Evolutionary conservation across 2,329 filamentous ascomycete species (phyloP).

Genomic region (Chaetothyriales sp.): DNA sequence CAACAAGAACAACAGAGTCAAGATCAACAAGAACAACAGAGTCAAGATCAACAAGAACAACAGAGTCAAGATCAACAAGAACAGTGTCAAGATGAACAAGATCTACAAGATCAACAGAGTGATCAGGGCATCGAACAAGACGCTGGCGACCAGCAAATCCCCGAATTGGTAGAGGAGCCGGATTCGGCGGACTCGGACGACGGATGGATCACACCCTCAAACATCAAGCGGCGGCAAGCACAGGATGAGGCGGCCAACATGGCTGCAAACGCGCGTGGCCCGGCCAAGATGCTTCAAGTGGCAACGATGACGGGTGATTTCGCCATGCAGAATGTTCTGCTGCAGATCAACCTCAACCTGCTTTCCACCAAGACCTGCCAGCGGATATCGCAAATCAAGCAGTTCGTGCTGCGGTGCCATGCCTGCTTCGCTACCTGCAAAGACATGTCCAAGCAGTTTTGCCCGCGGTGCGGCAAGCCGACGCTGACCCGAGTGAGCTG

Average conservation of each 20-base stretch:
- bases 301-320: slow-evolving; percentile 92
- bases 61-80: too few relatives aligned
- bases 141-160: neutral
- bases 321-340: slow-evolving; percentile 92
- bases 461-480: slow-evolving; percentile 74
- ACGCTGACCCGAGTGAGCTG: slow-evolving; percentile 76
- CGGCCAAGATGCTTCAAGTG: slow-evolving; percentile 59
- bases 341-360: slow-evolving; percentile 88
- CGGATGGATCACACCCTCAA: slow-evolving; percentile 89
- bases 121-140: neutral
- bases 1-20: neutral
- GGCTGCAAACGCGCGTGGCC: slow-evolving; percentile 33
- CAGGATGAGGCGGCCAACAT: slow-evolving; percentile 43
- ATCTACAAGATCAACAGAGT: neutral
- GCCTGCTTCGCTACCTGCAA: slow-evolving; percentile 77
- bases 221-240: slow-evolving; percentile 71
- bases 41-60: too few relatives aligned
- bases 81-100: too few relatives aligned
- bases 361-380: slow-evolving; percentile 60
- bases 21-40: too few relatives aligned
- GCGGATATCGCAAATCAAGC: slow-evolving; percentile 72
- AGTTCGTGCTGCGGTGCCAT: slow-evolving; percentile 84
- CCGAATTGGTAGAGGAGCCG: slow-evolving; percentile 11
- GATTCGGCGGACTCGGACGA: slow-evolving; percentile 36
- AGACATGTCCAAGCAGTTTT: slow-evolving; percentile 83